Evolutionary conservation across 1,139 yeast species (phyloP), one percentile per base, ranked within the genome.

Genomic region (Meyerozyma guilliermondii): DNA sequence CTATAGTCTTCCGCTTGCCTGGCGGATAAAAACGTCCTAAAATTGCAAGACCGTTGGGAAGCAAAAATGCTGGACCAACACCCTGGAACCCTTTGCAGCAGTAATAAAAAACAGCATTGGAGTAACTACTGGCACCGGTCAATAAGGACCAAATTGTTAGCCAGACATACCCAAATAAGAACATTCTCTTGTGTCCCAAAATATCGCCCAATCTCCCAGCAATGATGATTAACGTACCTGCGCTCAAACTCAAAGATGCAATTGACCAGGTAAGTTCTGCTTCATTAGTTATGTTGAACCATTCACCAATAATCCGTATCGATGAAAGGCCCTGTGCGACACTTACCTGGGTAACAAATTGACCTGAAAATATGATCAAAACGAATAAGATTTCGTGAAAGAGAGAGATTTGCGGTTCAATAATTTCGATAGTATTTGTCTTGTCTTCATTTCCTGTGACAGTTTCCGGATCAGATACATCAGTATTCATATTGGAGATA

Each of bases 1-100:
- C 68, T 38, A 74, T 47, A 41, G 69, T 62, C 45, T 72, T 68
- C 41, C 63, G 60, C 13, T 51, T 46, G 1, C 80, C 74, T n/a
- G 62, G 62, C 0, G 80, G 78, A 50, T 74, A 80, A 41, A 68
- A 70, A 40, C 68, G 66, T 3, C 81, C 83, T 22, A 78, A 58
- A 13, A 81, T 57, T 0, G 83, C 85, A 38, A 78, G 61, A 1
- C 79, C 73, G 51, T 77, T 80, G 7, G 87, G 86, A 57, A 78
- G 62, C 37, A 76, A 59, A 22, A 47, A 41, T 4, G 52, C 52
- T 39, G 47, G 47, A n/a, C 52, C 52, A 5, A 49, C 44, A 17
- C 52, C 52, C 35, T 46, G 48, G 17, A 49, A 42, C 11, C 50
- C 52, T 10, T 50, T 34, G 42, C 50, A 49, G n/a, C 42, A 34